Evolutionary conservation across 331 rosid species (phyloP).

Genomic region (Quercus lobata): DNA sequence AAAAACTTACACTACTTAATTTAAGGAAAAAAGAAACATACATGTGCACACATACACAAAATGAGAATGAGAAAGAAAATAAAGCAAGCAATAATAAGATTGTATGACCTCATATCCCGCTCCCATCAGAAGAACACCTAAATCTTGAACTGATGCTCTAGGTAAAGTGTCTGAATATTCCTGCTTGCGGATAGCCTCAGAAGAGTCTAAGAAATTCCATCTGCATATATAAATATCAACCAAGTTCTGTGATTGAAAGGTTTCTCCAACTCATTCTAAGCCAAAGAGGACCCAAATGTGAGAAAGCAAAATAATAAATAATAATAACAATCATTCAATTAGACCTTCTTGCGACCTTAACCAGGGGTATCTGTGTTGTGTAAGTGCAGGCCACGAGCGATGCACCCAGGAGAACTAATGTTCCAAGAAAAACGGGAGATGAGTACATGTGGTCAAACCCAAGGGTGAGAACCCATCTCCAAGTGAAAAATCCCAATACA

Average conservation of each 20-base stretch:
- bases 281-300: not conserved
- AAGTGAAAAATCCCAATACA: slow-evolving; percentile 73
- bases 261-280: slow-evolving; percentile 9
- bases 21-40: not conserved
- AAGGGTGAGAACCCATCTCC: slow-evolving; percentile 94
- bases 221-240: slow-evolving; percentile 40
- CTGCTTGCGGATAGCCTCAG: slow-evolving; percentile 71
- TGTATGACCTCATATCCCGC: slow-evolving; percentile 84
- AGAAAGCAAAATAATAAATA: not conserved
- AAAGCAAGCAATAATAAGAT: slow-evolving; percentile 12
- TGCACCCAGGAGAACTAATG: slow-evolving; percentile 69
- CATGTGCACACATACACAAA: no score
- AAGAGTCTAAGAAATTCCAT: slow-evolving; percentile 80
- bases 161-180: slow-evolving; percentile 83
- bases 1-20: not conserved
- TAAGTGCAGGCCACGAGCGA: slow-evolving; percentile 96
- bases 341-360: slow-evolving; percentile 88
- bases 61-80: not conserved
- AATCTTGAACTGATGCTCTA: slow-evolving; percentile 76
- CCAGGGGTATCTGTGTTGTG: slow-evolving; percentile 91
- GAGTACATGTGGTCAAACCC: slow-evolving; percentile 96
- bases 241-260: slow-evolving; percentile 9
- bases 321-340: slow-evolving; percentile 10
- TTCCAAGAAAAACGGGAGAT: slow-evolving; percentile 68
- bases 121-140: slow-evolving; percentile 87